Evolutionary conservation across 2,329 filamentous ascomycete species (phyloP).

Genomic region (Neofusicoccum kwambonambiense): DNA sequence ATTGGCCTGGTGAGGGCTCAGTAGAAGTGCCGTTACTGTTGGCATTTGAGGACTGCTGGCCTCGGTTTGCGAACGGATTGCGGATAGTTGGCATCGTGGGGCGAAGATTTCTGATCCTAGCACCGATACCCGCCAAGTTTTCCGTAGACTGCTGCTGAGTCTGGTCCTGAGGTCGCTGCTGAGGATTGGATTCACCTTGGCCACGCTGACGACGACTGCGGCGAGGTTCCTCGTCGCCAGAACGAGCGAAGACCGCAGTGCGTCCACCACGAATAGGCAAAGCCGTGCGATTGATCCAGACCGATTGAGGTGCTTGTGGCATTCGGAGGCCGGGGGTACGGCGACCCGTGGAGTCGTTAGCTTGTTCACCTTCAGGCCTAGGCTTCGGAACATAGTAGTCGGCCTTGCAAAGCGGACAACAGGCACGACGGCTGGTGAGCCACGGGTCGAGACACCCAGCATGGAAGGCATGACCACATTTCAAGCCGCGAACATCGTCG

Average conservation of each 20-base stretch:
- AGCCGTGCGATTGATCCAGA: slow-evolving; percentile 31
- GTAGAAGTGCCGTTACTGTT: slow-evolving; percentile 9
- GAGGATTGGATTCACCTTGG: slow-evolving; percentile 20
- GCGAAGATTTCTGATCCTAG: slow-evolving; percentile 15
- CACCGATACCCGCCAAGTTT: slow-evolving; percentile 13
- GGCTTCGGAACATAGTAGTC: slow-evolving; percentile 97
- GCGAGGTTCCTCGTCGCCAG: slow-evolving; percentile 4
- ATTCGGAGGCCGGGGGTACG: slow-evolving; percentile 29
- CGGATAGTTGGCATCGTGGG: slow-evolving; percentile 14
- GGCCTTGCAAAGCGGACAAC: slow-evolving; percentile 95
- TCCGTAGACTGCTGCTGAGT: not conserved
- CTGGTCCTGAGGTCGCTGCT: slow-evolving; percentile 19
- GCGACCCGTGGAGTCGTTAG: slow-evolving; percentile 27
- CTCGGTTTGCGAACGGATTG: slow-evolving; percentile 29
- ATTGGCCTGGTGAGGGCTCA: slow-evolving; percentile 19
- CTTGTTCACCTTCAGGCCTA: slow-evolving; percentile 58
- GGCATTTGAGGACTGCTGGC: slow-evolving; percentile 24
- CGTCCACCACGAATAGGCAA: slow-evolving; percentile 36
- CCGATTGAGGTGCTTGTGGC: slow-evolving; percentile 32
- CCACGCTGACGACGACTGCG: not conserved
- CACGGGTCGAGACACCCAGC: slow-evolving; percentile 94
- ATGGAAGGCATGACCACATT: slow-evolving; percentile 98
- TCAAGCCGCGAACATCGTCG: slow-evolving; percentile 89
- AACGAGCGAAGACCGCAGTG: slow-evolving; percentile 26
- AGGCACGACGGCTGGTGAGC: slow-evolving; percentile 90